Base-by-base conservation (phyloP, 2,329 filamentous ascomycete species). In the Diaporthe helianthi region DNA sequence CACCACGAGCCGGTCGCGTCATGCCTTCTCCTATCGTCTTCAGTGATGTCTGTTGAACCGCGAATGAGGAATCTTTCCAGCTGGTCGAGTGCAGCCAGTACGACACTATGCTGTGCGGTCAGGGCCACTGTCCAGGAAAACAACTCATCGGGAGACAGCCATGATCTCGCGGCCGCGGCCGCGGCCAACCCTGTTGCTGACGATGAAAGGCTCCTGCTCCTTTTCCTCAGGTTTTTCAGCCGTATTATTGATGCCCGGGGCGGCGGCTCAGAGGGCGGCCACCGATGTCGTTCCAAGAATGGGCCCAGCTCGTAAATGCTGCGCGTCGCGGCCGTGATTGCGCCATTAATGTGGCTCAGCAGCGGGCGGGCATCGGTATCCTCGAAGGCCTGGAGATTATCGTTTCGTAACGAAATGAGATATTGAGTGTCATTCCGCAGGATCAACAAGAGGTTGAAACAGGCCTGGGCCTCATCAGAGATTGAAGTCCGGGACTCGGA, bases 71-170 rank as follows among this genome's bases (percentile, higher is more conserved):
- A 71, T 12, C 17, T 60, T 19, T 47, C 38, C n/a, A 71, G 63
- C 49, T 38, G 67, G 19, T 53, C 67, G 26, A 68, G 65, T 2
- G 69, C 69, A 17, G 54, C 9, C 49, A 71, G 63, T 12, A 69
- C 67, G 24, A 67, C 67, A 15, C n/a, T 65, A 44, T 71, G 69
- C 17, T 69, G 67, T 22, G 68, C 51, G 15, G 69, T 71, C 38
- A 71, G 38, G 9, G 67, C 69, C n/a, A 71, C 31, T 4, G 69
- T 71, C 69, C 69, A 69, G 17, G 63, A 64, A 54, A 71, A 71
- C 31, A 71, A 52, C 61, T 63, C 67, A 12, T 67, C 69, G 9
- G 69, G 38, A 24, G 69, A 64, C 22, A 67, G 13, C 4, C 9
- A 26, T 41, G 49, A 12, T 13, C 54, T 29, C 9, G 26, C 10